Evolutionary conservation across 257 asterid species (phyloP), one percentile per base, ranked within the genome.

Genomic region (Datura wrightii): DNA sequence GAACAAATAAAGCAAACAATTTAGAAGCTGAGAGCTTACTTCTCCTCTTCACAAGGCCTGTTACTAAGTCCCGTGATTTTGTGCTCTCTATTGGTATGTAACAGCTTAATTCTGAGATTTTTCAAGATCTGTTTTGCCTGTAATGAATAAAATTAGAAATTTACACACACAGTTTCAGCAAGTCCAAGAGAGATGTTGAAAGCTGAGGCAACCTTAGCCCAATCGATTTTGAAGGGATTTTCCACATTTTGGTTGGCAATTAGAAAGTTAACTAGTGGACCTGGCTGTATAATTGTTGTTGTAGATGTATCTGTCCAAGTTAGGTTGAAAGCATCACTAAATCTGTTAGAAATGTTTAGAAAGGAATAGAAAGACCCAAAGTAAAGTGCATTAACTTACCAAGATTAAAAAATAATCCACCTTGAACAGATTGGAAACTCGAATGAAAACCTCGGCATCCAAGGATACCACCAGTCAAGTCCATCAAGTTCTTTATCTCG

Each of bases 361-460:
- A 78, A 78, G 31, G 5, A 78, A 52, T 52, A 10, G 15, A 53
- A 52, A 19, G 72, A 85, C 11, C 58, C 82, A 41, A 54, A 63
- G 53, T 37, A 13, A 41, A 59, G 54, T 14, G 50, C 9, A 66
- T 18, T 16, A 44, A 62, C 60, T 82, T 88, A 90, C 95, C 92
- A 80, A 90, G 85, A 66, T 87, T 92, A 42, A 90, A 83, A 86
- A 79, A 88, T 79, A 92, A 83, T 79, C 95, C 95, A 59, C 92
- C 91, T 80, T 89, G 92, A 56, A 86, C 86, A 55, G 85, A 74
- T 83, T 62, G 89, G 80, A 92, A 92, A 85, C 94, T 92, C 11
- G 90, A 87, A 84, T 82, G 86, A 65, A 89, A 88, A 19, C 93
- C 94, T 89, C 90, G 84, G 84, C 92, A 90, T 2, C 92, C 92